Base-by-base conservation (phyloP, 2,329 filamentous ascomycete species). In the Neopestalotiopsis clavispora region DNA sequence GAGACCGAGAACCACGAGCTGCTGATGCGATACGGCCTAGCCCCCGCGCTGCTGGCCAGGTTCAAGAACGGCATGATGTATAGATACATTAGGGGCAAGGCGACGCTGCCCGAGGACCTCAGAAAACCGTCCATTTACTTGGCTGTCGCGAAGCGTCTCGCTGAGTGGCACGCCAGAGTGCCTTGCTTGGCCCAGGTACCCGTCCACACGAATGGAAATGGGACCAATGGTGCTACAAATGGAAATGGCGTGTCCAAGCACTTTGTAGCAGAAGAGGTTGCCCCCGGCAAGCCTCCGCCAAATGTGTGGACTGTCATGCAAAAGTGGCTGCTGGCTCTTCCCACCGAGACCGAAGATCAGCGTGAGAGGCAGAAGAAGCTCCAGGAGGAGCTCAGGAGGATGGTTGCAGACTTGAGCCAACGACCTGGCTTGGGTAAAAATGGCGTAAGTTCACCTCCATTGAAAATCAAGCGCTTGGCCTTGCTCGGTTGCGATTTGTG, bases 21-120 rank as follows among this genome's bases (percentile, higher is more conserved):
- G 68, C 90, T 98, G 71, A 94, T 95, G 83, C 89, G 89, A 74
- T 86, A 94, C 76, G 90, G 91, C 75, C 90, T 99, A 67, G 96
- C 96, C 23, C 96, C 96, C 49, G 86, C 92, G 70, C 87, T 99
- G 66, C 88, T 98, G 69, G 96, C 95, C 67, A 92, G 95, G 73
- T 99, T 99, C 85, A 87, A 94, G 75, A 99, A 99, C 79, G 96
- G 96, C 74, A 93, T 99, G 83, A 88, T 99, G 77, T 99, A 99
- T 84, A 90, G 92, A 74, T 99, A 92, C 83, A 92, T 98, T 73
- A 89, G 89, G 71, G 96, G 96, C 66, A 89, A 87, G 72, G 92
- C 93, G 67, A 95, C 94, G 75, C 89, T 90, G 66, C 92, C 95
- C 61, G 87, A 91, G 74, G 95, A 98, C 79, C 85, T 99, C 72